phyloP scores from a whole-genome alignment of 2,329 filamentous ascomycete genomes.

The Nemania sp. region DNA sequence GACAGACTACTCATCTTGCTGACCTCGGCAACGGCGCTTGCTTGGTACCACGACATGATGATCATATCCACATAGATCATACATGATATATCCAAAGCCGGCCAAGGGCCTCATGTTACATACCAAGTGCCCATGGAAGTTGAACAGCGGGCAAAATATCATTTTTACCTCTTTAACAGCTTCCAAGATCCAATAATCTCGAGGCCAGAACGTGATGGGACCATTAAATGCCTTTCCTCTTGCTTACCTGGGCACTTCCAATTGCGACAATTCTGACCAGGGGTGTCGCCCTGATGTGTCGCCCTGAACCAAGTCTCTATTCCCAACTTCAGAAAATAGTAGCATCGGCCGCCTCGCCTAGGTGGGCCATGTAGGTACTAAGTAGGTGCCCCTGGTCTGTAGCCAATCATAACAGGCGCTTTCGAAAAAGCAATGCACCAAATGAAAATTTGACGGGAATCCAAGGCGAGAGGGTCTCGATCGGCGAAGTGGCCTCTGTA shows the following conservation, averaged over 20 bases:
- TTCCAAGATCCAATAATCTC: neutral
- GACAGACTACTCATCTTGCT: neutral
- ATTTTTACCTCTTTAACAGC: neutral
- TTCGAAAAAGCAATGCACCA: conserved; percentile 22
- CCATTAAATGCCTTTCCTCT: neutral
- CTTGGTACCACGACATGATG: neutral
- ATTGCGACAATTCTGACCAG: conserved; percentile 1
- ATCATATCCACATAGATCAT: conserved; percentile 3
- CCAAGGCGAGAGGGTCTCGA: conserved; percentile 10
- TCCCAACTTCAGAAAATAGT: neutral
- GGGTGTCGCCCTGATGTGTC: neutral
- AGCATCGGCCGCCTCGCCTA: conserved; percentile 1
- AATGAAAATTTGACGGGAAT: conserved; percentile 4
- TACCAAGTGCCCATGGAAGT: neutral
- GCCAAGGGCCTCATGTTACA: conserved; percentile 3
- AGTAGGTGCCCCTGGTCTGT: neutral
- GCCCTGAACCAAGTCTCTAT: neutral
- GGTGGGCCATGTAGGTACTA: conserved; percentile 11
- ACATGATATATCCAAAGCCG: too few relatives aligned
- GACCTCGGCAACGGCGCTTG: conserved; percentile 14
- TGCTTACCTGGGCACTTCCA: neutral
- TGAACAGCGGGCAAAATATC: neutral
- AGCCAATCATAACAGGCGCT: conserved; percentile 20
- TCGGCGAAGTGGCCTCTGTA: conserved; percentile 8
- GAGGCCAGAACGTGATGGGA: neutral